These are phyloP conservation scores for Coffea humblotiana DNA, from an alignment of 305 asterid genomes.

Conservation along the genomic window DNA sequence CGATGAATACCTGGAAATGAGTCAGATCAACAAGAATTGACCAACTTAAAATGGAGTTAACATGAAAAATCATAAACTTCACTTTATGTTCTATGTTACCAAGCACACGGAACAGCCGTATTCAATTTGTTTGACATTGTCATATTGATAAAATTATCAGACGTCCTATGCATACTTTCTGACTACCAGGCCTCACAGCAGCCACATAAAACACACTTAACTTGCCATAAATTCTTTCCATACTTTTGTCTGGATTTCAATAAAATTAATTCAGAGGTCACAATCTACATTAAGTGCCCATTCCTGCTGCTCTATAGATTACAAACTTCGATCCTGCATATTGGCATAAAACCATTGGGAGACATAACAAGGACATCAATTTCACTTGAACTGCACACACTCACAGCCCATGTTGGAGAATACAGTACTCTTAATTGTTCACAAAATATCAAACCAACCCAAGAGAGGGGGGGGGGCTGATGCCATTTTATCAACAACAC, in stretches of 20 bases:
- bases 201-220: background rate
- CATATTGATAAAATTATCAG: background rate
- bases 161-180: background rate
- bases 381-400: background rate
- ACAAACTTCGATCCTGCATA: background rate
- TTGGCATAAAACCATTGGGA: background rate
- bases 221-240: background rate
- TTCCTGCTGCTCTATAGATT: background rate
- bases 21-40: conserved; percentile 35
- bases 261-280: too few species aligned
- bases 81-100: too few species aligned
- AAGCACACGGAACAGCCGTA: background rate
- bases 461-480: too few species aligned
- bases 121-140: background rate
- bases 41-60: background rate
- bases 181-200: background rate
- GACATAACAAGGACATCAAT: too few species aligned
- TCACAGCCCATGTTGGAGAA: background rate
- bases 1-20: conserved; percentile 24
- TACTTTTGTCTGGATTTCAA: background rate
- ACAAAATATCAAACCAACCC: too few species aligned
- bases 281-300: background rate
- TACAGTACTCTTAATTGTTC: background rate
- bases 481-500: too few species aligned
- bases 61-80: background rate